Base-by-base conservation (phyloP, 2,329 filamentous ascomycete genomes). In the Verticillium alfalfae region DNA sequence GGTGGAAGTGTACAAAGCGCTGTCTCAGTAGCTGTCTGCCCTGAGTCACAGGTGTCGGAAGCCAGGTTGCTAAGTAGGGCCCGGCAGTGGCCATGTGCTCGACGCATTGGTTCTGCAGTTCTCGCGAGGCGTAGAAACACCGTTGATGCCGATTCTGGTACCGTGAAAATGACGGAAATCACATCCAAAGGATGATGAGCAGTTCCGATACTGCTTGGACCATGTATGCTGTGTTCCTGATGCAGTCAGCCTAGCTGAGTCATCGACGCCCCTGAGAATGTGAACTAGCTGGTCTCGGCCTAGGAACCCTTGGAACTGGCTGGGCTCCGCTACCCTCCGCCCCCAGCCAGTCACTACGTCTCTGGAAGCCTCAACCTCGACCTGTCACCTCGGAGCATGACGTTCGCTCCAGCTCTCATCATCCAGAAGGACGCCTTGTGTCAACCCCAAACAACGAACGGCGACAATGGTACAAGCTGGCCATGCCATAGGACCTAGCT, bases 1-100 rank as follows among this genome's bases (percentile, higher is more conserved):
- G 65, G 62, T 70, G 2, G 72, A 71, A 60, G 72, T 77, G 38
- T 79, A 81, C 56, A 65, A 65, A 59, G 71, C 54, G 31, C 45
- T 52, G 7, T n/a, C 45, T 22, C 45, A 52, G 45, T 52, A 22
- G 18, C 10, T 37, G 9, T 37, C 36, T 52, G n/a, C 10, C 9
- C 9, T 52, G n/a, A 52, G 18, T 22, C 5, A 31, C 26, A 31
- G 5, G 26, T 31, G 26, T 31, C 26, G 26, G 26, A 31, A 31
- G 26, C 26, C 26, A 31, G 26, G 26, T 31, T 31, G 26, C 26
- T 31, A 5, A 31, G 26, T 31, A 31, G 26, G 26, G 26, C 26
- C 26, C 26, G 26, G 26, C 26, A 5, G 26, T 31, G 26, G 26
- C 26, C 26, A 31, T 31, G 26, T 31, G 26, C 26, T 31, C 26